phyloP scores from a whole-genome alignment of 1,284 basidiomycete genomes.

The Anthracocystis walkeri region DNA sequence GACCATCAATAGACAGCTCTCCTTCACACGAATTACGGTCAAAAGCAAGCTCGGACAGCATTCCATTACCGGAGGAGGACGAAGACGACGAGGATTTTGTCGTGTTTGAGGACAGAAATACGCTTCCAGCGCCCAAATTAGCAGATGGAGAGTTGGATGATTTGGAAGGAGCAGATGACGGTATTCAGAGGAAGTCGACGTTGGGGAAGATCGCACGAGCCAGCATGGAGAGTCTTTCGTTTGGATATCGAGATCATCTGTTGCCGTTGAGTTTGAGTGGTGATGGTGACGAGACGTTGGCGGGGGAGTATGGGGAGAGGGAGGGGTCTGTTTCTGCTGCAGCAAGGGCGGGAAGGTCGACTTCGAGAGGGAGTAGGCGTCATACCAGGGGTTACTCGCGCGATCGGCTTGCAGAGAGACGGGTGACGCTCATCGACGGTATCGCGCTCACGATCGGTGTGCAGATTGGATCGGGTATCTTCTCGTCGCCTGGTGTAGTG shows the following conservation, averaged over 20 bases:
- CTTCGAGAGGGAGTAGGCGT: conserved; percentile 13
- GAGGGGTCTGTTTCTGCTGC: conserved; percentile 38
- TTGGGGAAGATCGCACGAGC: conserved; percentile 27
- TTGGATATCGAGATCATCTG: conserved; percentile 58
- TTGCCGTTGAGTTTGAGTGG: conserved; percentile 56
- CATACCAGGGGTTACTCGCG: conserved; percentile 27
- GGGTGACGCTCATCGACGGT: conserved; percentile 45
- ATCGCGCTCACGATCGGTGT: conserved; percentile 65
- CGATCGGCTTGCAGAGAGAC: conserved; percentile 17
- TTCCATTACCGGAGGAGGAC: conserved; percentile 37
- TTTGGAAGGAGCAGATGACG: conserved; percentile 4
- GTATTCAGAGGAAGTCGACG: background rate
- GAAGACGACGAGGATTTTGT: conserved; percentile 60
- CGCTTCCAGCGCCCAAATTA: conserved; percentile 30
- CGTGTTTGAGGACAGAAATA: conserved; percentile 48
- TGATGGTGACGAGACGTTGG: conserved; percentile 49
- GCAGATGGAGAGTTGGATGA: conserved; percentile 26
- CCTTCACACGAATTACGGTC: background rate
- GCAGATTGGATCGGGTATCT: conserved; percentile 68
- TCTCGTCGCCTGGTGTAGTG: conserved; percentile 67
- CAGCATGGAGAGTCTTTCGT: conserved; percentile 56
- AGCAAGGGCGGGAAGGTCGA: background rate
- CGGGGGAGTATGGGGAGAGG: conserved; percentile 53
- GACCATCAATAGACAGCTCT: conserved; percentile 20
- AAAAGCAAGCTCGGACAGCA: conserved; percentile 39